Base-by-base conservation (phyloP, 805 yeast genomes). In the Kodamaea kaohsiungensis region DNA sequence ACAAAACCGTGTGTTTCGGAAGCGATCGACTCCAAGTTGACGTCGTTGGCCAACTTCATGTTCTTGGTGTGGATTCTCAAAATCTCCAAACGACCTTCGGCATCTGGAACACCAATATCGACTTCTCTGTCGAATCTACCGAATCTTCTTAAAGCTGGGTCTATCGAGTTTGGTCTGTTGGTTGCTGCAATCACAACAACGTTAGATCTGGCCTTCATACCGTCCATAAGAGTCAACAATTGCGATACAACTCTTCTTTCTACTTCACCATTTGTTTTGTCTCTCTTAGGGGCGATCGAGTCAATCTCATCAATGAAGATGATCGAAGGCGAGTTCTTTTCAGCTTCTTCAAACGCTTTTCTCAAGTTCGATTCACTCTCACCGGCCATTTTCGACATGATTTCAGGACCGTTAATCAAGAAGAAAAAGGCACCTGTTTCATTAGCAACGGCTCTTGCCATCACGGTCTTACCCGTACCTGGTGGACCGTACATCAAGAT, bases 321-420 rank as follows among this genome's bases (percentile, higher is more conserved):
- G 66, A 95, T 95, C 12, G 99, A 85, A 15, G 99, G 99, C 13
- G 98, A 95, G 72, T 95, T 93, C 78, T 95, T 95, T 77, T 95
- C 99, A 53, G 99, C 99, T 77, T 95, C 99, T 77, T 95, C 99
- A 65, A 95, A 95, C 1, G 99, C 99, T 76, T 92, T 92, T 80
- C 99, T 86, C 72, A 95, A 80, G 68, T 95, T 95, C 37, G 96
- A 89, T 78, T 95, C 99, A 15, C 97, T 89, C 77, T 95, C 99
- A 80, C 99, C 99, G 51, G 99, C 99, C 99, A 95, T 95, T 78
- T 95, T 95, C 53, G 98, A 92, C 99, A 95, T 95, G 68, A 95
- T 96, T 76, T 95, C 99, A 8, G 99, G 99, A 74, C 99, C 99
- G 70, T 95, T 95, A 73, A 95, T 95, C 65, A 95, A 83, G 73